phyloP scores from a whole-genome alignment of 169 alveolate species.

The Sarcocystis neurona region DNA sequence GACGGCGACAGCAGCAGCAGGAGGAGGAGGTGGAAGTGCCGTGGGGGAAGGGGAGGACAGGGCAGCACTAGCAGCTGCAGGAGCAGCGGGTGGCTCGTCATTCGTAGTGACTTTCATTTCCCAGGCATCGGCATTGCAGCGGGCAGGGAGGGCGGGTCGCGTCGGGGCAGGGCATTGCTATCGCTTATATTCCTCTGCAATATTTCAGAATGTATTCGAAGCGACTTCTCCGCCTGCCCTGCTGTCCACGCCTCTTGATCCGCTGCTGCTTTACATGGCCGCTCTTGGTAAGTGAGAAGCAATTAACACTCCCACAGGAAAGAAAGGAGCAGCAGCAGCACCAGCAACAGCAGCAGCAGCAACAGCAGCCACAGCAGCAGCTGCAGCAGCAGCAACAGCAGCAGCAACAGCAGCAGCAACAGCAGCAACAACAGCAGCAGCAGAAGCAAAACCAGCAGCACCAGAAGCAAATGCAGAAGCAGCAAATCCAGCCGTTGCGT shows the following conservation, averaged over 20 bases:
- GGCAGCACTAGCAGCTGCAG: constrained; percentile 77
- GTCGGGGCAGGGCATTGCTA: constrained; percentile 98
- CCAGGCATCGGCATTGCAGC: constrained; percentile 92
- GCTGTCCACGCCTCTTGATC: constrained; percentile 82
- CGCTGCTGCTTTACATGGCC: constrained; percentile 86
- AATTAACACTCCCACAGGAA: too few species aligned
- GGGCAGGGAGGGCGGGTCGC: constrained; percentile 99
- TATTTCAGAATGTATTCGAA: constrained; percentile 74
- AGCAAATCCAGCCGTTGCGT: too few species aligned
- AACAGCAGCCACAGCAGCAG: too few species aligned
- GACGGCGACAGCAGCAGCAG: too few species aligned
- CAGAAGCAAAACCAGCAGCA: too few species aligned
- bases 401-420: too few species aligned
- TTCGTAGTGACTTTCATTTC: constrained; percentile 89
- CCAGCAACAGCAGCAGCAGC: too few species aligned
- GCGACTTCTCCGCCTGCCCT: constrained; percentile 87
- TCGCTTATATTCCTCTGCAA: constrained; percentile 84
- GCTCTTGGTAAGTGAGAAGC: constrained; percentile 76
- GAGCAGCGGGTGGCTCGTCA: constrained; percentile 84
- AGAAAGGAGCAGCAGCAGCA: too few species aligned
- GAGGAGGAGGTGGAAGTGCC: background rate
- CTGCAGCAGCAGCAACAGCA: too few species aligned
- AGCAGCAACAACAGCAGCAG: too few species aligned
- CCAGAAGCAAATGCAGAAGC: too few species aligned
- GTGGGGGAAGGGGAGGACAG: constrained; percentile 45